A percentile compares a stretch with the other conserved stretches of the same genome.
Conservation (phyloP, 2,329 filamentous ascomycete genomes). For the Aspergillus sp. region DNA sequence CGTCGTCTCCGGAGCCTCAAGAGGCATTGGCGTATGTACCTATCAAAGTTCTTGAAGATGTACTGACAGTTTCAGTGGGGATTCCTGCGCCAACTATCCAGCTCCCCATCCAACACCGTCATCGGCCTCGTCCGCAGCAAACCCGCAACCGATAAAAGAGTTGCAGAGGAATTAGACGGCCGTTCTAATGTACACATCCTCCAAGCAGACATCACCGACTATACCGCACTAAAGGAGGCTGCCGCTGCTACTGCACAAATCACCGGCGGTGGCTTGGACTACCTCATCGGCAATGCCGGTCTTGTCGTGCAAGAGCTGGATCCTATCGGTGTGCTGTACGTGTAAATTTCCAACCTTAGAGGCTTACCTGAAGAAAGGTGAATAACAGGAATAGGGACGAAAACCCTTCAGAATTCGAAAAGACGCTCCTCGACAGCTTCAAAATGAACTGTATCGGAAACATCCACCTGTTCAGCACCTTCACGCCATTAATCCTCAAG, state of each 20-base stretch:
- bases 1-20: slow-evolving; percentile 26
- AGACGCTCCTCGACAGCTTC: not conserved
- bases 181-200: slow-evolving; percentile 49
- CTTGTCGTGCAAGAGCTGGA: slow-evolving; percentile 30
- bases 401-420: not conserved
- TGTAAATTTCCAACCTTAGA: not conserved
- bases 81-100: slow-evolving; percentile 50
- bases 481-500: slow-evolving; percentile 54
- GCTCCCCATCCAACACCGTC: slow-evolving; percentile 45
- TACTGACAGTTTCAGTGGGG: slow-evolving; percentile 43
- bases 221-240: slow-evolving; percentile 6
- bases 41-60: not conserved
- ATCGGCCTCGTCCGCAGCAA: slow-evolving; percentile 53
- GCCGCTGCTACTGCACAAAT: slow-evolving; percentile 17
- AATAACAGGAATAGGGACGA: not conserved
- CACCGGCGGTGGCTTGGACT: slow-evolving; percentile 43
- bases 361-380: no score
- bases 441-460: slow-evolving; percentile 44
- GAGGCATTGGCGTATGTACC: slow-evolving; percentile 23
- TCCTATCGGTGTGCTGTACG: slow-evolving; percentile 42
- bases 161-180: slow-evolving; percentile 40
- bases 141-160: slow-evolving; percentile 44
- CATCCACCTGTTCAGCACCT: slow-evolving; percentile 54
- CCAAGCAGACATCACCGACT: slow-evolving; percentile 46
- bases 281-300: slow-evolving; percentile 54